These are phyloP conservation scores for Verruconis gallopava DNA, from an alignment of 2,329 filamentous ascomycete genomes.

Conservation along the genomic window DNA sequence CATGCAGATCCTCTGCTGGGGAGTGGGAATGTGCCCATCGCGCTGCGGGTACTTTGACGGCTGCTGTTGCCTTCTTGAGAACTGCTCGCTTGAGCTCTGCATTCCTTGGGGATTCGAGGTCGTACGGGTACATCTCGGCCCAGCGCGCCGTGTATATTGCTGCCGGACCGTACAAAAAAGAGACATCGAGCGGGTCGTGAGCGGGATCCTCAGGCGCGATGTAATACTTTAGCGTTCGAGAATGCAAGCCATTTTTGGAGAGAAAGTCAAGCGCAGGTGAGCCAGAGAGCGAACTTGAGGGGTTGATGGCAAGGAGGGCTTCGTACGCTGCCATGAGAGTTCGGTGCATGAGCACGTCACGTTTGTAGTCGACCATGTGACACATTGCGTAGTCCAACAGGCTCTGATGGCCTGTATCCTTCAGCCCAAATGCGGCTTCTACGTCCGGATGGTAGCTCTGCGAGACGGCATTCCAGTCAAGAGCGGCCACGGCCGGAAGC, in stretches of 20 bases:
- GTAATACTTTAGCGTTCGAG: conserved; percentile 36
- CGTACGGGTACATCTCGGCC: conserved; percentile 40
- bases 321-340: conserved; percentile 43
- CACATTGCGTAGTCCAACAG: conserved; percentile 42
- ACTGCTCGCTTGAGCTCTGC: conserved; percentile 21
- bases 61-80: conserved; percentile 32
- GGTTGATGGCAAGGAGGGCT: conserved; percentile 7
- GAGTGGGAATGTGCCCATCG: conserved; percentile 41
- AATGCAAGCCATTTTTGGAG: conserved; percentile 37
- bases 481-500: conserved; percentile 37
- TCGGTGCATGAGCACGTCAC: conserved; percentile 48
- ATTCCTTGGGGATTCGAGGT: conserved; percentile 36
- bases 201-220: conserved; percentile 34
- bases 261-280: conserved; percentile 36
- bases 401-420: conserved; percentile 24
- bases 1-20: conserved; percentile 42
- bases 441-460: conserved; percentile 39
- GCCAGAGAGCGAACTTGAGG: not conserved
- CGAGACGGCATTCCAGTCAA: conserved; percentile 43
- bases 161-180: conserved; percentile 41
- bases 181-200: conserved; percentile 37
- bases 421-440: conserved; percentile 28
- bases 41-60: conserved; percentile 30
- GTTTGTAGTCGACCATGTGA: conserved; percentile 42
- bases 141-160: conserved; percentile 47